Base-by-base conservation (phyloP, 768 basidiomycete species). In the Kwoniella shandongensis region DNA sequence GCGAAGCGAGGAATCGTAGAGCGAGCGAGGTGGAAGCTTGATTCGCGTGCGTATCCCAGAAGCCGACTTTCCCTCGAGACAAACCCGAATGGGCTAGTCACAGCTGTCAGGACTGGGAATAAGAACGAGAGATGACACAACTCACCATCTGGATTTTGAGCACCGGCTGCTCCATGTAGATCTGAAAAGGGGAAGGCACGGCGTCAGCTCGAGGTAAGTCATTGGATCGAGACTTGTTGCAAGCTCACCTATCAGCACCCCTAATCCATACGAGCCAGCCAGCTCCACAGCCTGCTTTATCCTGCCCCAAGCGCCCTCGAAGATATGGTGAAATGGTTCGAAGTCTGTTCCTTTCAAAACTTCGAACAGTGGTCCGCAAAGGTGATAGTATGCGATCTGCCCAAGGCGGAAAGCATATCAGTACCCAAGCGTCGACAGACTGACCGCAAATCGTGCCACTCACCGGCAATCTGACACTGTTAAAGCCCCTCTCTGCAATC, bases 141-240 rank as follows among this genome's bases (percentile, higher is more conserved):
- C 70, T 50, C 42, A 71, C 72, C 70, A 56, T 74, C 71, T 10
- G 57, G 51, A 46, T 76, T 76, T 51, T 76, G 75, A 11, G 63
- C 72, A 84, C 91, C 91, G 0, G 91, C 88, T 27, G 84, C 89
- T 25, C 86, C 87, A 68, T 90, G 88, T 1, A 89, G 81, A 78
- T 92, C 70, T 67, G 41, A 4, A 15, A n/a, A 2, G 11, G 22
- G 39, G 49, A 38, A 30, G 11, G 25, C 2, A 7, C n/a, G 18
- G 15, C n/a, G 40, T 61, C 23, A 56, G 54, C 49, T 35, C 15
- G 46, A 20, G 26, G 8, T 8, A 29, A 10, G 26, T 4, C 32
- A 45, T 20, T 25, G 10, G 17, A 15, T n/a, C 7, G 30, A 32
- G 23, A n/a, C 11, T 25, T 12, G n/a, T n/a, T 29, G 17, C 3